Percentiles rank a stretch among this genome's conserved stretches.
These are phyloP conservation scores for Argentina anserina DNA, from an alignment of 306 rosid species.

Conservation along the genomic window DNA sequence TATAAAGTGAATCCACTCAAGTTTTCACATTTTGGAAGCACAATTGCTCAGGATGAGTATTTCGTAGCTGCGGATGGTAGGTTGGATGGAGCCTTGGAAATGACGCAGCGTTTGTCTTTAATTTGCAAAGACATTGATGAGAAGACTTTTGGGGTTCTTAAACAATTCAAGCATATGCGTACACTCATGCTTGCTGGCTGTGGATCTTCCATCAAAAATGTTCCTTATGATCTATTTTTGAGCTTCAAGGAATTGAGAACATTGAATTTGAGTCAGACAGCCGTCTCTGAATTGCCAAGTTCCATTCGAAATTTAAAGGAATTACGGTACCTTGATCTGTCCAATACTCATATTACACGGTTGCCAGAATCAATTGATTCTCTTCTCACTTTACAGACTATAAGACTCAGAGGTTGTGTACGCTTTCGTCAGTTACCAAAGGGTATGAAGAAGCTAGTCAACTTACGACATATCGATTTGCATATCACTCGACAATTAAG, in stretches of 20 bases:
- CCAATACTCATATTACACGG: slow-evolving; percentile 2
- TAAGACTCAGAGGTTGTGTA: slow-evolving; percentile 13
- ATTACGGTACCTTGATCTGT: slow-evolving; percentile 6
- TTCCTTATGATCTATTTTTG: slow-evolving; percentile 14
- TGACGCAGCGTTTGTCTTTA: slow-evolving; percentile 4
- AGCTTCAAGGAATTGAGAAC: not conserved
- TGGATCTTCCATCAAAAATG: not conserved
- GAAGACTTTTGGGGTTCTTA: not conserved
- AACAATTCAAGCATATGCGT: not conserved
- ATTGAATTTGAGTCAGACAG: slow-evolving; percentile 11
- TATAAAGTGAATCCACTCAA: not conserved
- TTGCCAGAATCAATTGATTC: slow-evolving; percentile 14
- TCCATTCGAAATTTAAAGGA: slow-evolving; percentile 16
- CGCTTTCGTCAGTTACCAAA: slow-evolving; percentile 17
- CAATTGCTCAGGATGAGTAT: not conserved
- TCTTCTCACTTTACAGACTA: slow-evolving; percentile 15
- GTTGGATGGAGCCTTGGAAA: not conserved
- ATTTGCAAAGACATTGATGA: not conserved
- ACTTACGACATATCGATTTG: slow-evolving; percentile 22
- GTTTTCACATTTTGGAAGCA: not conserved
- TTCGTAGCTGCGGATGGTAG: not conserved
- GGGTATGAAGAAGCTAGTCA: slow-evolving; percentile 15
- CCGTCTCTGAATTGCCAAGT: slow-evolving; percentile 16
- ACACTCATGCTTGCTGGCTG: slow-evolving; percentile 2
- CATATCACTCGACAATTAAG: slow-evolving; percentile 13